Base-by-base conservation (phyloP, 1,284 basidiomycete genomes). In the Pascua sp. region DNA sequence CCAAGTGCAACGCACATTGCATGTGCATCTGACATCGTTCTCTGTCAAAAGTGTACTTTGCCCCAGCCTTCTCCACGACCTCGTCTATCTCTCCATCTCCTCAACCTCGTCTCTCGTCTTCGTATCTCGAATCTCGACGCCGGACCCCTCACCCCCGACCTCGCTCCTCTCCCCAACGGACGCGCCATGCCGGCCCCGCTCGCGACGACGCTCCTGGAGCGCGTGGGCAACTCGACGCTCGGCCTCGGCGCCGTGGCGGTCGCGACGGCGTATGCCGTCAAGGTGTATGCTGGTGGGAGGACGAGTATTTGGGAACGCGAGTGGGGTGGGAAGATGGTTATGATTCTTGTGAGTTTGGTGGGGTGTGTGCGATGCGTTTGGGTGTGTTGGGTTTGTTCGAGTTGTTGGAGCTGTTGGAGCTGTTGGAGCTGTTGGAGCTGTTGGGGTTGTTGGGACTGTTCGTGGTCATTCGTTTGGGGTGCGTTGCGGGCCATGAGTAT, bases 241-340 rank as follows among this genome's bases (percentile, higher is more conserved):
- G 45, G 63, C 11, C 18, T 56, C 3, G 60, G 51, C 9, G 70
- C 63, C 2, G 38, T 60, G n/a, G 57, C 55, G 2, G 62, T 64
- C n/a, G 56, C 67, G n/a, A 36, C 55, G 11, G 48, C 68, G 11
- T 61, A 69, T 46, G 57, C 49, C 17, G n/a, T 71, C 49, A 76
- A 71, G 52, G 53, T 62, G 1, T 72, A 69, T 65, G 17, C 68
- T 0, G 67, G 67, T 9, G 76, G 76, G 7, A 55, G 70, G 47
- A 71, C 65, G 63, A 68, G 66, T 49, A 72, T 70, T n/a, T 73
- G 75, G 72, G 75, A 77, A 58, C 59, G 76, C 42, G 76, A 78
- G 24, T 78, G 75, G 76, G 71, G 69, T 2, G 76, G 76, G 32
- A 77, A 76, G 69, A 70, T 77, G 65, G 69, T 78, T 42, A 50